phyloP scores from a whole-genome alignment of 1,139 yeast genomes.

The Diutina pseudorugosa region DNA sequence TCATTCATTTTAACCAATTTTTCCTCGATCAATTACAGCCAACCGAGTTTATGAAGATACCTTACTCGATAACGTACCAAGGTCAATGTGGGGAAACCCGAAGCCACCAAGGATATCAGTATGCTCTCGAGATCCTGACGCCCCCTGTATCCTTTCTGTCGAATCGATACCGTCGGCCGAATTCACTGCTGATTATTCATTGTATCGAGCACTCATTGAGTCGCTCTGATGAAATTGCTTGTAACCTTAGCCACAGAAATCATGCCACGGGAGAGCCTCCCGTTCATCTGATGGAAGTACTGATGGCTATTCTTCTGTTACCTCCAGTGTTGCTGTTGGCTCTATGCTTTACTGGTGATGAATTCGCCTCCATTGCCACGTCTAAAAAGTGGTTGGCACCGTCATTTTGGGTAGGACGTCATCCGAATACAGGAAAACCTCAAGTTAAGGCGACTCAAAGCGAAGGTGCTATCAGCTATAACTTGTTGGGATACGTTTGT shows the following conservation, averaged over 20 bases:
- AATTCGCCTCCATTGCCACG: slow-evolving; percentile 22
- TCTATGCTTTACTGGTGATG: slow-evolving; percentile 39
- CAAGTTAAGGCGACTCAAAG: slow-evolving; percentile 23
- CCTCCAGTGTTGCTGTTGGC: slow-evolving; percentile 63
- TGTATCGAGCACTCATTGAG: not conserved
- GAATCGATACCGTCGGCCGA: not conserved
- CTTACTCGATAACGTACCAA: not conserved
- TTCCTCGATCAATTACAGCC: slow-evolving; percentile 40
- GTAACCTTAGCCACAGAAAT: not conserved
- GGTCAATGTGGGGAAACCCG: not conserved
- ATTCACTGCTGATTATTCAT: not conserved
- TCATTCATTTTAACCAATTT: slow-evolving; percentile 13
- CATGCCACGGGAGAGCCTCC: not conserved
- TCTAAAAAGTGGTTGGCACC: slow-evolving; percentile 49
- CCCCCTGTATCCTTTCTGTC: not conserved
- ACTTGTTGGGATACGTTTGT: slow-evolving; percentile 57
- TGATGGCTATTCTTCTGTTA: slow-evolving; percentile 24
- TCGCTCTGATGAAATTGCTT: not conserved
- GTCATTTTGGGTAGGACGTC: slow-evolving; percentile 28
- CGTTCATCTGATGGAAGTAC: not conserved
- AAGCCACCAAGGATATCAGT: slow-evolving; percentile 14
- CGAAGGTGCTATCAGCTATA: slow-evolving; percentile 30
- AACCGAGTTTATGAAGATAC: not conserved
- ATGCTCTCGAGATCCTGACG: slow-evolving; percentile 33
- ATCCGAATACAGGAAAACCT: slow-evolving; percentile 10